phyloP scores from a whole-genome alignment of 1,139 yeast genomes.

The Nadsonia commutata region DNA sequence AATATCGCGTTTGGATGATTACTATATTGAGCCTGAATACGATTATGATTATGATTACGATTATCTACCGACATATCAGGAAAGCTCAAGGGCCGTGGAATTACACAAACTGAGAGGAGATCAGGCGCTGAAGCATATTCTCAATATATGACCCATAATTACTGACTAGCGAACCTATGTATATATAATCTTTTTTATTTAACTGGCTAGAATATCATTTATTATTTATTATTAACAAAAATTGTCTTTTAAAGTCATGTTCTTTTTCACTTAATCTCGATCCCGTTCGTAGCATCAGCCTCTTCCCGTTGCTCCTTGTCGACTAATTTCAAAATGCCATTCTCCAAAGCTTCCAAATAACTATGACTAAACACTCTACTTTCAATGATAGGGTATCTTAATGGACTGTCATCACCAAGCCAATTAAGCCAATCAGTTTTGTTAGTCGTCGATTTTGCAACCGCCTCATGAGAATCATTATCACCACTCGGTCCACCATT shows the following conservation, averaged over 20 bases:
- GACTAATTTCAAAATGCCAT: neutral
- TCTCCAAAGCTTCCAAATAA: conserved; percentile 27
- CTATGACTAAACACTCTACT: conserved; percentile 44
- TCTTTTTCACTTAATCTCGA: neutral
- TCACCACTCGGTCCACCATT: conserved; percentile 15
- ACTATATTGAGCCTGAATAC: neutral
- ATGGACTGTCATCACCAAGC: conserved; percentile 50
- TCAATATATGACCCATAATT: neutral
- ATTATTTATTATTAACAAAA: neutral
- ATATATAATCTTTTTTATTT: no score
- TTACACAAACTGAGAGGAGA: neutral
- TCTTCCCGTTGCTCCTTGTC: neutral
- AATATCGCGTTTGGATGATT: neutral
- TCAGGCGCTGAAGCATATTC: neutral
- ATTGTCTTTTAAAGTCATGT: neutral
- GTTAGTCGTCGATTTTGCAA: neutral
- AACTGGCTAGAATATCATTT: neutral
- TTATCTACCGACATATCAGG: neutral
- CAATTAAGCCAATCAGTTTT: conserved; percentile 22
- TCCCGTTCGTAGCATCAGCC: neutral
- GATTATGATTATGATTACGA: neutral
- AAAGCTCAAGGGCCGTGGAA: neutral
- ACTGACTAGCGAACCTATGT: no score
- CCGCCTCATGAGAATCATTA: conserved; percentile 16
- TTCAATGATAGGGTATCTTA: conserved; percentile 51